These are phyloP conservation scores for Penicillium carneum DNA, from an alignment of 2,329 filamentous ascomycete genomes.

Conservation along the genomic window DNA sequence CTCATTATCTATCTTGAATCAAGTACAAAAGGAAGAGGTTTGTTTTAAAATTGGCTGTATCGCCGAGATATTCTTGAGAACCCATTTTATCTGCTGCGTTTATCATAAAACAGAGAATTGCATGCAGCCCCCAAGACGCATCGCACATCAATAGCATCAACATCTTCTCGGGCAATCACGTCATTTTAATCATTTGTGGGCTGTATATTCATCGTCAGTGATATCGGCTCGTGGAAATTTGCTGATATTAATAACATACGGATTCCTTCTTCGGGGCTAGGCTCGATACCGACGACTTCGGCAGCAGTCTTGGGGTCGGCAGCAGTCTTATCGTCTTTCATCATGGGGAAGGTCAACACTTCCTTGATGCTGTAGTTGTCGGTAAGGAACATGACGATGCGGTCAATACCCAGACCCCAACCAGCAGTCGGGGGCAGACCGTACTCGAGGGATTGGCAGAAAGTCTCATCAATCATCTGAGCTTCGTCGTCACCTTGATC, in stretches of 20 bases:
- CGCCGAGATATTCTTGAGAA: constrained; percentile 17
- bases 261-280: constrained; percentile 68
- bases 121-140: constrained; percentile 26
- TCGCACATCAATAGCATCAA: constrained; percentile 27
- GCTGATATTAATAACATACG: constrained; percentile 48
- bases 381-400: constrained; percentile 93
- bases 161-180: constrained; percentile 17
- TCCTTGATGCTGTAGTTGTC: constrained; percentile 96
- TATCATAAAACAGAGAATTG: constrained; percentile 33
- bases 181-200: constrained; percentile 46
- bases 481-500: constrained; percentile 96
- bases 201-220: constrained; percentile 39
- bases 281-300: constrained; percentile 68
- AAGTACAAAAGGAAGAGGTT: neutral
- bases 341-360: constrained; percentile 94
- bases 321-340: constrained; percentile 80
- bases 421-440: constrained; percentile 92
- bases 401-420: constrained; percentile 95
- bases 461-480: constrained; percentile 93
- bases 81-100: constrained; percentile 34
- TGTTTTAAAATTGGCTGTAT: constrained; percentile 3
- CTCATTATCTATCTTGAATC: neutral
- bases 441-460: constrained; percentile 87
- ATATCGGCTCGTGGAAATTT: constrained; percentile 34
- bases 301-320: constrained; percentile 61